A percentile compares a stretch with the other conserved stretches of the same genome.
These are phyloP conservation scores for Annona squamosa DNA, from an alignment of 164 flowering plant genomes.

Conservation along the genomic window DNA sequence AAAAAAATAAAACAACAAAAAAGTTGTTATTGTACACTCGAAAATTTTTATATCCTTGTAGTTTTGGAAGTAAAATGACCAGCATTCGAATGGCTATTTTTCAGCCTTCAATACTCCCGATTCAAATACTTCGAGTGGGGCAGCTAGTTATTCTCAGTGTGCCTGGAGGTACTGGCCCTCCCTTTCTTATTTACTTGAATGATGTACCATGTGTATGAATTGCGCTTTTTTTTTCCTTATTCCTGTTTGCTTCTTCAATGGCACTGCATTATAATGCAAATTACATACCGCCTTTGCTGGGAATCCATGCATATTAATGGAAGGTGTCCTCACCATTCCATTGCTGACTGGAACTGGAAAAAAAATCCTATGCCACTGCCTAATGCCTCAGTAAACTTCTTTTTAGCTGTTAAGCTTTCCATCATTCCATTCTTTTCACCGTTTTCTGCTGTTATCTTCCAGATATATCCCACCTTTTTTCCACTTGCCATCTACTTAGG, in stretches of 20 bases:
- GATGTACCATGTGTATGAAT: neutral
- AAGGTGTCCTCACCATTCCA: no score
- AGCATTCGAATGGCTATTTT: slow-evolving; percentile 10
- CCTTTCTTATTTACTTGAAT: neutral
- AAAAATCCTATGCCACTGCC: no score
- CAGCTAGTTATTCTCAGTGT: slow-evolving; percentile 91
- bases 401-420: neutral
- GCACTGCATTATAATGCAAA: no score
- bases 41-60: neutral
- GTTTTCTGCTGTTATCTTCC: neutral
- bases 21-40: no score
- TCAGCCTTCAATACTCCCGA: slow-evolving; percentile 95
- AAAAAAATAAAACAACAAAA: no score
- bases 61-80: neutral
- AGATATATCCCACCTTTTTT: neutral
- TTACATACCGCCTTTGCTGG: no score
- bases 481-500: neutral
- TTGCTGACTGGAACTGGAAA: no score
- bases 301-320: no score
- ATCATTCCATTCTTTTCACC: neutral
- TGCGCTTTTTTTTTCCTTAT: no score
- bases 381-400: no score
- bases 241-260: neutral
- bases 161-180: slow-evolving; percentile 72
- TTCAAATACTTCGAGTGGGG: slow-evolving; percentile 87